Evolutionary conservation across 768 basidiomycete species (phyloP).

Genomic region (Fomitopsis pulvina): DNA sequence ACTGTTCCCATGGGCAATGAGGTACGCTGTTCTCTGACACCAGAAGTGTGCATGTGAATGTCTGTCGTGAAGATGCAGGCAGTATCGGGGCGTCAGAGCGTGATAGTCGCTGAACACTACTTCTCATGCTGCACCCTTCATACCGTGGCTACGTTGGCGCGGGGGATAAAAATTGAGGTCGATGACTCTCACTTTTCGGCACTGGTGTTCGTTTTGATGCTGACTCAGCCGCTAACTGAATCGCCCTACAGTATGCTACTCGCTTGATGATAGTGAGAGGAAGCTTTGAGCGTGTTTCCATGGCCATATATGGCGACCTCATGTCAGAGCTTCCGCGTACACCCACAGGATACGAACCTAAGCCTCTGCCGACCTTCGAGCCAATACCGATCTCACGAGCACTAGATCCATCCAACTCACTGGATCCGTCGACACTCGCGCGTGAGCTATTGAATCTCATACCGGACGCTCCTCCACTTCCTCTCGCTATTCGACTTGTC

Average conservation of each 20-base stretch:
- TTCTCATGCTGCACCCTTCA: too few species aligned
- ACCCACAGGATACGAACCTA: constrained; percentile 36
- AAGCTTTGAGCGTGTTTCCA: constrained; percentile 57
- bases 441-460: constrained; percentile 54
- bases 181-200: neutral
- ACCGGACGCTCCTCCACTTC: constrained; percentile 54
- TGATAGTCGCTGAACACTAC: too few species aligned
- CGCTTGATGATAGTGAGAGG: constrained; percentile 79
- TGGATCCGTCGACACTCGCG: constrained; percentile 58
- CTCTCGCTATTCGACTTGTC: constrained; percentile 64
- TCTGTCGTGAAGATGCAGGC: neutral
- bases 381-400: constrained; percentile 37
- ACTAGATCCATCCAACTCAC: constrained; percentile 54
- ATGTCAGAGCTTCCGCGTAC: constrained; percentile 38
- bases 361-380: constrained; percentile 27
- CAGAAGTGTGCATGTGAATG: neutral
- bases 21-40: constrained; percentile 31
- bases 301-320: constrained; percentile 54
- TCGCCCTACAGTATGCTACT: constrained; percentile 49
- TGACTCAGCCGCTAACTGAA: neutral
- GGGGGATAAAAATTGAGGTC: too few species aligned
- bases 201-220: neutral
- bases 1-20: constrained; percentile 63
- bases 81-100: too few species aligned
- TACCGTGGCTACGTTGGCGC: too few species aligned